phyloP scores from a whole-genome alignment of 129 eudicot genomes.

The Kitagawia praeruptora region DNA sequence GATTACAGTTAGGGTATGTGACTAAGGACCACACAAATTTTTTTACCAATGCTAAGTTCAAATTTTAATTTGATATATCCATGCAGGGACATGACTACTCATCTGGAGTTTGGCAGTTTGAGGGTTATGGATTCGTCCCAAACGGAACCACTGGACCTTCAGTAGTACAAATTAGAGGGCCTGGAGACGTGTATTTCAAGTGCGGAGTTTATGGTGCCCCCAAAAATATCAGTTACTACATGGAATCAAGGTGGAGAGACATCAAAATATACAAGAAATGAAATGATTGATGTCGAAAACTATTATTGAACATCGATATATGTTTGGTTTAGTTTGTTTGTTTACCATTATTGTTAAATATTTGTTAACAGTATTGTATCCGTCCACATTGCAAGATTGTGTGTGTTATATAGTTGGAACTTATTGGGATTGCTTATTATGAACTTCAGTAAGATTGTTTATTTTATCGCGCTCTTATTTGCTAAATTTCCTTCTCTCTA shows the following conservation, averaged over 20 bases:
- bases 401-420: no score
- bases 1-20: no score
- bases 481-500: no score
- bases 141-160: slow-evolving; percentile 44
- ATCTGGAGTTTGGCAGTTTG: slow-evolving; percentile 39
- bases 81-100: slow-evolving; percentile 39
- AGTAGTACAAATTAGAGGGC: slow-evolving; percentile 26
- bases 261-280: slow-evolving; percentile 15
- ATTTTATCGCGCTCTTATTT: no score
- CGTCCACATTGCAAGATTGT: not conserved
- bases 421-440: not conserved
- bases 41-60: not conserved
- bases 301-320: not conserved
- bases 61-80: not conserved
- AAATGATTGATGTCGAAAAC: not conserved
- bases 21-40: no score
- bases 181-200: slow-evolving; percentile 11
- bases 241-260: slow-evolving; percentile 13
- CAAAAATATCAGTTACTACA: slow-evolving; percentile 8
- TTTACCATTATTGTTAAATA: not conserved
- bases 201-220: slow-evolving; percentile 16
- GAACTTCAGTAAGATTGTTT: not conserved
- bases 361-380: not conserved
- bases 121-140: slow-evolving; percentile 34
- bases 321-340: not conserved